phyloP scores from a whole-genome alignment of 345 rosid species.

The Gossypium australe region DNA sequence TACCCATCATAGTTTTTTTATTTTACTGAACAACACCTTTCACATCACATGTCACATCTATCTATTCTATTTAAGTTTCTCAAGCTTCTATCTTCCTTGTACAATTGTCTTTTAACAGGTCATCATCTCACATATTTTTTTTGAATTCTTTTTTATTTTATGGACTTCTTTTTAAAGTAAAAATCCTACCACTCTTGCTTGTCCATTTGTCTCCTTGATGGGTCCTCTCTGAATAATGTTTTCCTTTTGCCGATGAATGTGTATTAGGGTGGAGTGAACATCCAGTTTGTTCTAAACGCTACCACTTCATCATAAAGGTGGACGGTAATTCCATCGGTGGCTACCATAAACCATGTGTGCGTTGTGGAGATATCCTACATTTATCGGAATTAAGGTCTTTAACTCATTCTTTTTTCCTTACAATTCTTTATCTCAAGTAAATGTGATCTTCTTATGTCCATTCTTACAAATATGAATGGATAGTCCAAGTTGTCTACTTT shows the following conservation, averaged over 20 bases:
- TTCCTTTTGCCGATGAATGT: background rate
- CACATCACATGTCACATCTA: background rate
- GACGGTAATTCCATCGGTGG: conserved; percentile 56
- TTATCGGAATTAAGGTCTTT: conserved; percentile 48
- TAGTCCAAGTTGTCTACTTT: background rate
- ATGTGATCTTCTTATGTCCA: background rate
- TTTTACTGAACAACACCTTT: background rate
- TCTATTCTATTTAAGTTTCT: background rate
- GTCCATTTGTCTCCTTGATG: background rate
- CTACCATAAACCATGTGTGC: conserved; percentile 44
- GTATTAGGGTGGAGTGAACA: conserved; percentile 63
- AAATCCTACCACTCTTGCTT: background rate
- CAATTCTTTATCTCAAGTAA: background rate
- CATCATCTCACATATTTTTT: background rate
- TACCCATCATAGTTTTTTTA: background rate
- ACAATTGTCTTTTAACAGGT: background rate
- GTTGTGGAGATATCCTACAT: conserved; percentile 50
- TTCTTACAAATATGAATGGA: background rate
- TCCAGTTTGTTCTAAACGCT: conserved; percentile 59
- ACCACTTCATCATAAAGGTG: conserved; percentile 64
- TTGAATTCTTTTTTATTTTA: background rate
- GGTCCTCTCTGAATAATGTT: background rate
- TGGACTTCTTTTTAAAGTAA: background rate
- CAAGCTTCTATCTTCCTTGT: background rate
- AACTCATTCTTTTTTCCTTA: background rate